Base-by-base conservation (phyloP, 2,329 filamentous ascomycete species). In the Alternaria viburni region DNA sequence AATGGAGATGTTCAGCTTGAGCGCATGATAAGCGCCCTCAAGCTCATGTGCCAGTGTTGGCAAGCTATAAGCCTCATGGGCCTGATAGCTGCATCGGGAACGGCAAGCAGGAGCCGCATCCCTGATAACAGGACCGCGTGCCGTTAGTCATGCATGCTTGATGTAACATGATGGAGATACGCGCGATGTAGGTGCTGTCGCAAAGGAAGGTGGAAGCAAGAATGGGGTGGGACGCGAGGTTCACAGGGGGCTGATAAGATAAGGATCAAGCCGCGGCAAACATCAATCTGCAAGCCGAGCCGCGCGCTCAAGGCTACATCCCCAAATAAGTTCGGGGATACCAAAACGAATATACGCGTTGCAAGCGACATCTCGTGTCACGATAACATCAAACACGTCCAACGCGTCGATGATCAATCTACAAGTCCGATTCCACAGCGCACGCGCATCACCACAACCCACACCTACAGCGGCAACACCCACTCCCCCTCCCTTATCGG, bases 401-500 rank as follows among this genome's bases (percentile, higher is more conserved):
- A 3, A 23, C 13, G 44, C 19, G 13, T 46, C 44, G 12, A 46
- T 3, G 21, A 25, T 4, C 0, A 25, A 47, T n/a, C 12, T n/a
- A 1, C 45, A 6, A 23, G 23, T 10, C 11, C 45, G 1, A 25
- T 26, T 11, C 49, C 3, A 30, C 28, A 3, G 8, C 3, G 12
- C 17, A n/a, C 19, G 13, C 30, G 10, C 49, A 36, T 9, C 12
- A 36, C 8, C 19, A 23, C 19, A 17, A 44, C 4, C 12, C 30
- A 41, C 19, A 5, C 44, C 44, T 62, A 73, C 32, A 74, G 10
- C 15, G 64, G 68, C 52, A 70, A 15, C 23, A 71, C 62, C 70
- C 71, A 74, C 52, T 73, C 71, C 6, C 70, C 71, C 17, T 65
- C 58, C 19, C 47, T 62, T 26, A 59, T 61, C 19, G 70, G 69